phyloP scores from a whole-genome alignment of 176 grass and related monocot species.

The Cenchrus americanus region DNA sequence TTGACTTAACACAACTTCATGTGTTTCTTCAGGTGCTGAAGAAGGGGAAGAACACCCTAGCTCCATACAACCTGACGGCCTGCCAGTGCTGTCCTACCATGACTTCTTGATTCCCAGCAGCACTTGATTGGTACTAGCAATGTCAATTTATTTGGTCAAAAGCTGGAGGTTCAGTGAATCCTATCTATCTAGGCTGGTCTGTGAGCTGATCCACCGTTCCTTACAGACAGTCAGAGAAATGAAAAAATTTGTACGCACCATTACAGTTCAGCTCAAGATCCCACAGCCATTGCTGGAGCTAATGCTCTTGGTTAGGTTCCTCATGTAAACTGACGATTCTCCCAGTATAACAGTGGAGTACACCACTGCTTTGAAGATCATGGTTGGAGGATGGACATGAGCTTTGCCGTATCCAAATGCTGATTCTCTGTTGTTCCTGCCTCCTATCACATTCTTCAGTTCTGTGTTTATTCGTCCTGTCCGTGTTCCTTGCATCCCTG shows the following conservation, averaged over 20 bases:
- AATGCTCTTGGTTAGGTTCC: background rate
- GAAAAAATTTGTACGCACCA: background rate
- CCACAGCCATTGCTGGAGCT: background rate
- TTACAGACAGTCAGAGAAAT: background rate
- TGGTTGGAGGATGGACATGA: background rate
- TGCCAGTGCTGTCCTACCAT: background rate
- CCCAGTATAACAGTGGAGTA: background rate
- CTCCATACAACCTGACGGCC: too few relatives aligned
- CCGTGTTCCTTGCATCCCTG: background rate
- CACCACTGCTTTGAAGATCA: background rate
- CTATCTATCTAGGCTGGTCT: background rate
- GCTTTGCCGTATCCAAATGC: background rate
- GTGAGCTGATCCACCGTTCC: too few relatives aligned
- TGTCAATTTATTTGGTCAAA: background rate
- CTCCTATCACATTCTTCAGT: background rate
- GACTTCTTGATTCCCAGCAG: background rate
- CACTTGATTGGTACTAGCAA: background rate
- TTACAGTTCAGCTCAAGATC: background rate
- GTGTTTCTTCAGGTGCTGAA: conserved; percentile 13
- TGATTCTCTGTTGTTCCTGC: background rate
- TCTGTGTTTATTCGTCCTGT: background rate
- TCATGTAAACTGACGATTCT: background rate
- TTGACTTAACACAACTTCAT: background rate
- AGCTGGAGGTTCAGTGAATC: background rate
- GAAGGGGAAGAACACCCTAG: background rate